Evolutionary conservation across 176 grass and related monocot species (phyloP).

Genomic region (Ananas comosus): DNA sequence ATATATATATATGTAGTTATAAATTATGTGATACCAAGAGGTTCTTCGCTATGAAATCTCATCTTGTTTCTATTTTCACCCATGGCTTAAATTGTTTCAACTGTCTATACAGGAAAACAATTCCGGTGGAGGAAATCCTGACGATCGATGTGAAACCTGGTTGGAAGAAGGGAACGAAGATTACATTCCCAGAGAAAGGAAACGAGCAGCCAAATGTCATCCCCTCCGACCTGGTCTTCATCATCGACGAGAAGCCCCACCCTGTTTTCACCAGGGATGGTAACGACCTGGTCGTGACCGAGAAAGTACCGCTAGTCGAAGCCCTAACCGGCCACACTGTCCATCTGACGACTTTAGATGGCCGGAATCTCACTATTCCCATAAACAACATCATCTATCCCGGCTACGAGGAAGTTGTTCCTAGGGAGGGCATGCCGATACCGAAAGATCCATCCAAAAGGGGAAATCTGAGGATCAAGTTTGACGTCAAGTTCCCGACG

Average conservation of each 20-base stretch:
- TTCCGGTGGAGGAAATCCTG: conserved; percentile 74
- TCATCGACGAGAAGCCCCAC: conserved; percentile 94
- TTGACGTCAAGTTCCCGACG: conserved; percentile 72
- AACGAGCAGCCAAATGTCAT: conserved; percentile 61
- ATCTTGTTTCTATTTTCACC: too few relatives aligned
- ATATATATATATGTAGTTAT: too few relatives aligned
- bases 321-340: conserved; percentile 59
- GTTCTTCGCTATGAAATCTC: too few relatives aligned
- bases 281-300: conserved; percentile 67
- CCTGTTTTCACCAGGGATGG: conserved; percentile 78
- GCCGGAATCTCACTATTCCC: conserved; percentile 53
- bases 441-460: conserved; percentile 75
- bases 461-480: conserved; percentile 88
- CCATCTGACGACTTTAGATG: conserved; percentile 61
- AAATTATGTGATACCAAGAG: too few relatives aligned
- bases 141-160: conserved; percentile 88
- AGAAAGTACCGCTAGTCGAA: conserved; percentile 57
- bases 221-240: conserved; percentile 64
- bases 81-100: too few relatives aligned
- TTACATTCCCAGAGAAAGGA: conserved; percentile 91
- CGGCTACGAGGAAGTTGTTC: conserved; percentile 69
- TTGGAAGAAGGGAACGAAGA: conserved; percentile 99
- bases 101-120: conserved; percentile 28
- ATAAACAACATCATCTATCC: conserved; percentile 55
- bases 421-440: conserved; percentile 72